Conservation (phyloP, 2,329 filamentous ascomycete genomes). For the Fusarium sp. region DNA sequence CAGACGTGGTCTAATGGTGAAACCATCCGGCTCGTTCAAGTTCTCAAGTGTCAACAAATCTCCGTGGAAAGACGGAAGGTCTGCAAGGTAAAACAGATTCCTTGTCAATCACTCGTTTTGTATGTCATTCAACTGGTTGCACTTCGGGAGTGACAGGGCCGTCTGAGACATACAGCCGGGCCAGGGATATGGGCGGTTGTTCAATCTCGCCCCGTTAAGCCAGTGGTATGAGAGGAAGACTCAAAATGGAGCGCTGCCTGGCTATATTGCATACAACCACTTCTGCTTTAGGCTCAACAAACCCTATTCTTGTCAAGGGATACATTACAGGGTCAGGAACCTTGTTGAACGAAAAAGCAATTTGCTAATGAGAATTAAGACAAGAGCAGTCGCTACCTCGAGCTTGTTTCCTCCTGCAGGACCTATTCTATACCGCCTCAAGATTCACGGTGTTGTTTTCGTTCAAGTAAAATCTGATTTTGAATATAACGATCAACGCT, state of each 20-base stretch:
- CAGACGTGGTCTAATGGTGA: too few relatives aligned
- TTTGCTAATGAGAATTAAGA: too few relatives aligned
- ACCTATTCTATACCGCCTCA: too few relatives aligned
- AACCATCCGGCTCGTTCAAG: not conserved
- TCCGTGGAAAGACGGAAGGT: not conserved
- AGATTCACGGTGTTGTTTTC: not conserved
- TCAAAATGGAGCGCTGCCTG: too few relatives aligned
- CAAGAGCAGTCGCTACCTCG: too few relatives aligned
- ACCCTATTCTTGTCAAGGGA: too few relatives aligned
- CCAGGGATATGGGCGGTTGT: not conserved
- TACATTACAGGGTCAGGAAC: too few relatives aligned
- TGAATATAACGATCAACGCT: slow-evolving; percentile 5
- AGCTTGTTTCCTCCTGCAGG: too few relatives aligned
- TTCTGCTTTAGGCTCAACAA: too few relatives aligned
- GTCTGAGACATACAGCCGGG: not conserved
- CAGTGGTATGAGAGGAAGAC: too few relatives aligned
- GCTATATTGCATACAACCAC: too few relatives aligned
- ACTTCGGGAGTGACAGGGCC: not conserved
- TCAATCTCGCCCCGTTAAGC: not conserved
- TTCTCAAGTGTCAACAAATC: not conserved
- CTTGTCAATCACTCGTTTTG: not conserved
- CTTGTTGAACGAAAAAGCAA: too few relatives aligned
- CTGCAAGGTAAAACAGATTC: not conserved
- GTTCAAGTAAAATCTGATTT: not conserved
- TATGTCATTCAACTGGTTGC: not conserved